Evolutionary conservation across 805 yeast species (phyloP), one percentile per base, ranked within the genome.

Genomic region (Starmerella stigmatis): DNA sequence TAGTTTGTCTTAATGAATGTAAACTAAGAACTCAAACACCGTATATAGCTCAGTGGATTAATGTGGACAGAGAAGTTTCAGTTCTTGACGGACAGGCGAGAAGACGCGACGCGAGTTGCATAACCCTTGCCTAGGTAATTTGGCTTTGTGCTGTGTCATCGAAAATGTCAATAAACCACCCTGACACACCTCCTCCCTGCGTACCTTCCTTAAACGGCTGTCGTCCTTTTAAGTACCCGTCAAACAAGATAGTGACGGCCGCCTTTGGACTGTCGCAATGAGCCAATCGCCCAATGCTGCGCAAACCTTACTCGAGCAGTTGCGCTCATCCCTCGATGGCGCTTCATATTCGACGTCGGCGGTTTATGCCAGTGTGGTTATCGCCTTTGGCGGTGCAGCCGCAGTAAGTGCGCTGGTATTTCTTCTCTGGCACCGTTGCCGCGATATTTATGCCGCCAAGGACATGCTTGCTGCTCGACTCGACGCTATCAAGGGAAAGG

Each of bases 301-400:
- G 16, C 28, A 46, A 12, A 32, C 43, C n/a, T 41, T 56, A 10
- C 47, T 57, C 19, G 47, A 47, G 21, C 58, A 56, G 44, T 38
- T 57, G 31, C 53, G 56, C 11, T 48, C 50, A 6, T 56, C 60
- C 2, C 48, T 57, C 11, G 45, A 45, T 13, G 56, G 55, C 5
- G 39, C 59, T 12, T 44, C 56, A 12, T 57, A 61, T 50, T 54
- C 59, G 9, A 56, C 64, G 10, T 49, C 54, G 28, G 65, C 69
- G 5, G 65, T 64, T 3, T 48, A 63, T 45, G 64, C 67, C 9
- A 62, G 66, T 21, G 41, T 64, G n/a, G 53, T 53, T 4, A 48
- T 60, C n/a, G 58, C 64, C 7, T 37, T 63, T 15, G 68, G 66
- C 23, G 64, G 65, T 10, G 53, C 64, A 1, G 16, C 54, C 3